Base-by-base conservation (phyloP, 208 protist genomes). In the Porcisia hertigi region DNA sequence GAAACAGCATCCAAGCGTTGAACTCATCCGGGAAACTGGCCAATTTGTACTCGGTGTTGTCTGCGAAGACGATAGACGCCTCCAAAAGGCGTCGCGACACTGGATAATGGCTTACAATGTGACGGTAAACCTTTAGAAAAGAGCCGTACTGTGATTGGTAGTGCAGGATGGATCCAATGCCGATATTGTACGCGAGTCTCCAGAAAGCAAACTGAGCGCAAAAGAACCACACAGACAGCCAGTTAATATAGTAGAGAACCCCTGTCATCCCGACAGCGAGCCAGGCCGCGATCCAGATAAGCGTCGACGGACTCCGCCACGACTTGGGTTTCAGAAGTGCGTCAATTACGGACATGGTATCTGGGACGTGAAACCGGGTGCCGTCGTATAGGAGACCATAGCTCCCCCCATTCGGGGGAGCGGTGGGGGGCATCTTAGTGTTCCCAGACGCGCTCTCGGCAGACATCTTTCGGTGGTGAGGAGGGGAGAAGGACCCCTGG, bases 1-100 rank as follows among this genome's bases (percentile, higher is more conserved):
- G 90, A 74, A 98, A 99, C 36, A 96, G 85, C 78, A 99, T 93
- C 97, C 97, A 99, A 47, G 96, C 86, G 77, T 98, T 99, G 80
- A 97, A 98, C 49, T 88, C 92, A 71, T 94, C 88, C n/a, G 91
- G 92, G 65, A 88, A 95, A 30, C 86, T 73, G 47, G 65, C 41
- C 3, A 88, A 64, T 41, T 73, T 84, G 76, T 90, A 97, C 71
- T 76, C 79, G 1, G 77, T 83, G 66, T 79, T 83, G 70, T 83
- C 81, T 18, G 76, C 73, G 49, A 93, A 86, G 18, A 95, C 82
- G 58, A 94, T 73, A 39, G 83, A 90, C 3, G 69, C 65, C 70
- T 95, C 86, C 30, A 95, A 75, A 39, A 92, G 53, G 49, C 54
- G 52, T 57, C 69, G 74, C 20, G 84, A 30, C 14, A 45, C n/a